Evolutionary conservation across 2,329 filamentous ascomycete genomes (phyloP).

Genomic region (Aspergillus sp.): DNA sequence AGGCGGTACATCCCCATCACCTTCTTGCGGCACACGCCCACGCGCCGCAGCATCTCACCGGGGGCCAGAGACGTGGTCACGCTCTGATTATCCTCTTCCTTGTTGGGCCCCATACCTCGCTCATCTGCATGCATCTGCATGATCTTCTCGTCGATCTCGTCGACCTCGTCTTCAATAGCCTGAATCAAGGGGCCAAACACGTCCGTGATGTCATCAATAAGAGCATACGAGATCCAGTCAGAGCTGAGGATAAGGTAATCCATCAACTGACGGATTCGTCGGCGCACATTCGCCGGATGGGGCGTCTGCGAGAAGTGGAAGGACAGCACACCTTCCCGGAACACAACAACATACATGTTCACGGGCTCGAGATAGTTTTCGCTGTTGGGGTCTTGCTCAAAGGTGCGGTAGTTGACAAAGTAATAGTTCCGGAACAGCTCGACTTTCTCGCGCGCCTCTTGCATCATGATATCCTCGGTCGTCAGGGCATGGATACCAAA

Average conservation of each 20-base stretch:
- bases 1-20: slow-evolving; percentile 95
- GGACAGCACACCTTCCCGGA: slow-evolving; percentile 89
- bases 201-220: slow-evolving; percentile 98
- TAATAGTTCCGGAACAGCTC: slow-evolving; percentile 98
- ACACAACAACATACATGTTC: slow-evolving; percentile 97
- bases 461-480: slow-evolving; percentile 93
- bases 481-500: slow-evolving; percentile 97
- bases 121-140: slow-evolving; percentile 71
- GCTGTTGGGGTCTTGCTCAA: slow-evolving; percentile 89
- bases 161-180: slow-evolving; percentile 91
- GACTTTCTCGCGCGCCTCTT: slow-evolving; percentile 96
- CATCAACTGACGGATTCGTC: slow-evolving; percentile 86
- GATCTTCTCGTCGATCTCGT: slow-evolving; percentile 93
- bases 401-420: slow-evolving; percentile 97
- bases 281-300: slow-evolving; percentile 91
- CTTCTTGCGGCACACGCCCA: slow-evolving; percentile 93
- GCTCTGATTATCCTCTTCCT: slow-evolving; percentile 37
- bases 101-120: slow-evolving; percentile 38
- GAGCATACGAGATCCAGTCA: slow-evolving; percentile 97
- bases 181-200: slow-evolving; percentile 92
- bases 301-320: slow-evolving; percentile 98
- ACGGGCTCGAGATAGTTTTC: slow-evolving; percentile 92
- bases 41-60: slow-evolving; percentile 84
- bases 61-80: slow-evolving; percentile 51
- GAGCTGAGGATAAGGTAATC: slow-evolving; percentile 92